Evolutionary conservation across 768 basidiomycete species (phyloP).

Genomic region (Tricholoma saponaceum): DNA sequence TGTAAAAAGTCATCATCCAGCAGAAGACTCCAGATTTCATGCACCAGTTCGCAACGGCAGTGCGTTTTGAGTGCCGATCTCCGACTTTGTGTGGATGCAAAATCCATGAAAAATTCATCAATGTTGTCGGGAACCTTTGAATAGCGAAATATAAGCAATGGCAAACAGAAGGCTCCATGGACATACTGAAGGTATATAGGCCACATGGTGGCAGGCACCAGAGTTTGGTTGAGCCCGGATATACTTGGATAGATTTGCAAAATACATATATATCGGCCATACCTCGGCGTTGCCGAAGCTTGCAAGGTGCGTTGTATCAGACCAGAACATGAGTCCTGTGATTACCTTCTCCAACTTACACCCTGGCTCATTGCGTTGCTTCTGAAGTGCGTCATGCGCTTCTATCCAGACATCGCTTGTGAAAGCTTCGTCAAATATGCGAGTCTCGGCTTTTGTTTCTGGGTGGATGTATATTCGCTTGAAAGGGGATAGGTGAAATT

Average conservation of each 20-base stretch:
- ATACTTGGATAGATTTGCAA: neutral
- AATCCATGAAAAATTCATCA: constrained; percentile 16
- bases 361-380: neutral
- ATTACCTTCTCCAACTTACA: neutral
- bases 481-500: neutral
- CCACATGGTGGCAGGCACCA: neutral
- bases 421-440: neutral
- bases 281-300: neutral
- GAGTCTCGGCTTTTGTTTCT: neutral
- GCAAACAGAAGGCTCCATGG: too few relatives aligned
- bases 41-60: neutral
- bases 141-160: too few relatives aligned
- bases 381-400: neutral
- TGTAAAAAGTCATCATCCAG: neutral
- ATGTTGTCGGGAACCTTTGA: constrained; percentile 24
- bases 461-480: neutral
- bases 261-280: neutral
- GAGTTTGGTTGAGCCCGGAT: neutral
- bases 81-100: constrained; percentile 4
- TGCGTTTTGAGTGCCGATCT: neutral
- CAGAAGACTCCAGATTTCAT: constrained; percentile 14
- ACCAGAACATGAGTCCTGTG: neutral
- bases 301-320: neutral
- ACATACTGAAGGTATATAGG: too few relatives aligned
- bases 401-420: neutral